Percentiles rank a stretch among this genome's conserved stretches.
phyloP scores from a whole-genome alignment of 345 rosid species.

The Dimocarpus longan region DNA sequence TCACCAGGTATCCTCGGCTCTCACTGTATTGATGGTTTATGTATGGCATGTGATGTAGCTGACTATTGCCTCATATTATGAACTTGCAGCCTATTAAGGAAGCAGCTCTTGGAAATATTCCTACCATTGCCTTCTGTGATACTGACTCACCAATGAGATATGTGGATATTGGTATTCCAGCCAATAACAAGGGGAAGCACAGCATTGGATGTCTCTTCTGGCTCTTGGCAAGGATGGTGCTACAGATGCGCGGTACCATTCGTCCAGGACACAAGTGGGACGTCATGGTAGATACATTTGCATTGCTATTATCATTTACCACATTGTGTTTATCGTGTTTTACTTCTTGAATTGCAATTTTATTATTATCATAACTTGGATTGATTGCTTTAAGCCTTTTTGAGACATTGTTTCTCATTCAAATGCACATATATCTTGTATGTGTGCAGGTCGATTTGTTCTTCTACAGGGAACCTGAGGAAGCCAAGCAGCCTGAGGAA shows the following conservation, averaged over 20 bases:
- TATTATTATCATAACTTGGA: neutral
- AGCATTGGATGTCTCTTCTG: slow-evolving; percentile 94
- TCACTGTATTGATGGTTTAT: neutral
- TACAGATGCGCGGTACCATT: slow-evolving; percentile 95
- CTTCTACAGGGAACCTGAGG: slow-evolving; percentile 86
- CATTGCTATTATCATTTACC: neutral
- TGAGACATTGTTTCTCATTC: neutral
- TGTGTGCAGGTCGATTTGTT: slow-evolving; percentile 64
- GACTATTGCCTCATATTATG: neutral
- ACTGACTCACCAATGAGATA: slow-evolving; percentile 94
- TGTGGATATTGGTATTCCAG: slow-evolving; percentile 94
- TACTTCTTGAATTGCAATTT: neutral
- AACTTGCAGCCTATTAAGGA: slow-evolving; percentile 86
- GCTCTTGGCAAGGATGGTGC: slow-evolving; percentile 95
- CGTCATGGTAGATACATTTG: slow-evolving; percentile 55
- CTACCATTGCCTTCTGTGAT: slow-evolving; percentile 94
- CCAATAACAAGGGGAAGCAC: slow-evolving; percentile 97
- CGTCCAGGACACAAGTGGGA: slow-evolving; percentile 80
- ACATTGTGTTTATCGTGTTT: neutral
- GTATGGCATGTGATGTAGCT: neutral
- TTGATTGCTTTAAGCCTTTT: neutral
- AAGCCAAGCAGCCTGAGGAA: slow-evolving; percentile 59
- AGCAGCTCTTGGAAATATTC: slow-evolving; percentile 94
- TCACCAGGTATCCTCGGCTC: slow-evolving; percentile 63
- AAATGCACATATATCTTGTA: neutral